A percentile compares a stretch with the other conserved stretches of the same genome.
phyloP scores from a whole-genome alignment of 352 stramenopile genomes.

The Globisporangium solare region DNA sequence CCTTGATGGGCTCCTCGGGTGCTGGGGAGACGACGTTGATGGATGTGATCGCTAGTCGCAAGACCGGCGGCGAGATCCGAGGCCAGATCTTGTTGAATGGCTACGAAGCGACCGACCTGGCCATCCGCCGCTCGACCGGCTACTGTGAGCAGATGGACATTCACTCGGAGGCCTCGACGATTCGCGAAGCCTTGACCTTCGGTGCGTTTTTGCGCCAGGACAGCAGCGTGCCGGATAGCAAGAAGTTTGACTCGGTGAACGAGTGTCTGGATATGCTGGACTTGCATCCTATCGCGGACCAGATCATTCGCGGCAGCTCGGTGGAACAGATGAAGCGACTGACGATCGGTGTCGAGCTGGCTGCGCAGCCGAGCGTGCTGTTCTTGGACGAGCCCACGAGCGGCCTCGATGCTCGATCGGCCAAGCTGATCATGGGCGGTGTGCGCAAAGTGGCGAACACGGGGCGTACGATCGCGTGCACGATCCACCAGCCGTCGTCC shows the following conservation, averaged over 20 bases:
- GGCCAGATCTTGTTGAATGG: slow-evolving; percentile 71
- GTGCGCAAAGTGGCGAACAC: slow-evolving; percentile 82
- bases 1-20: slow-evolving; percentile 68
- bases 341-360: slow-evolving; percentile 90
- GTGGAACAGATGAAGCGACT: slow-evolving; percentile 65
- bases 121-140: slow-evolving; percentile 45
- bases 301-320: slow-evolving; percentile 55
- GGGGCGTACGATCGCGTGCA: slow-evolving; percentile 84
- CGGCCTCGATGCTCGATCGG: too few species aligned
- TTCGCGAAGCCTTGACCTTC: too few species aligned
- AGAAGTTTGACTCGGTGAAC: slow-evolving; percentile 32
- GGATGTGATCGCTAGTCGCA: slow-evolving; percentile 94
- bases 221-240: too few species aligned
- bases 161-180: slow-evolving; percentile 43
- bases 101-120: slow-evolving; percentile 38
- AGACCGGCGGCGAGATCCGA: slow-evolving; percentile 69
- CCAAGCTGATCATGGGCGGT: slow-evolving; percentile 18
- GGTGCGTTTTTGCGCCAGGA: too few species aligned
- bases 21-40: slow-evolving; percentile 93
- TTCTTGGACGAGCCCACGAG: too few species aligned
- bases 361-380: slow-evolving; percentile 56
- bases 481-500: slow-evolving; percentile 90
- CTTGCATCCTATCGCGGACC: slow-evolving; percentile 51
- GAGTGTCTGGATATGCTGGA: slow-evolving; percentile 50
- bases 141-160: slow-evolving; percentile 72